Base-by-base conservation (phyloP, 441 rosid species). In the Euphorbia schlechtendalii region DNA sequence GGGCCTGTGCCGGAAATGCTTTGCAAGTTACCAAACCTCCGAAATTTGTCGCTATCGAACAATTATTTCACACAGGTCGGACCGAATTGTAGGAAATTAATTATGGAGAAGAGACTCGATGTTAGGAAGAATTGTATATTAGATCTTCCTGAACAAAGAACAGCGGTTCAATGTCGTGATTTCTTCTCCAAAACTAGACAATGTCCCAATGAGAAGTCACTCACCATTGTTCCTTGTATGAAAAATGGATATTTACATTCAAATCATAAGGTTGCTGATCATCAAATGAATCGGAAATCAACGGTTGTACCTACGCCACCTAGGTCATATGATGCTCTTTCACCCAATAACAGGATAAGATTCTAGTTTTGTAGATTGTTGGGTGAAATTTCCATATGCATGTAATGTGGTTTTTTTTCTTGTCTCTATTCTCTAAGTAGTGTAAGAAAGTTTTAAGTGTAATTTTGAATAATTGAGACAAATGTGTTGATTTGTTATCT, bases 1-100 rank as follows among this genome's bases (percentile, higher is more conserved):
- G 86, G 88, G 1, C n/a, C 70, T 2, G 78, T 84, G 1, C 89
- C 89, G 18, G 89, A 84, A 69, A 52, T 61, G 9, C 74, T 84
- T 22, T 82, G 89, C 70, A 20, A 24, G 70, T 69, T 84, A 38
- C 72, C 78, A 0, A 76, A 74, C 0, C 25, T 84, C 6, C 6
- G 43, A 3, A 84, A 74, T 11, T 41, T 84, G 22, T 27, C 82
- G 0, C 28, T 82, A 34, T 72, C 86, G 0, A 8, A 68, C 18
- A 84, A 84, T 53, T 84, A 77, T 69, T 80, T 84, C 73, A 84
- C 85, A 1, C 75, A 79, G 61, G 79, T 79, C 2, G 86, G 86
- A 11, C 78, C 82, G 1, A 56, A 43, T 25, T 84, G 89, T 69
- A 61, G 77, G 78, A 64, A 77, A 12, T 59, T 80, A 71, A 75